Percentiles rank a stretch among this genome's conserved stretches.
Conservation (phyloP, 2,329 filamentous ascomycete genomes). For the Ophiostoma populinum region DNA sequence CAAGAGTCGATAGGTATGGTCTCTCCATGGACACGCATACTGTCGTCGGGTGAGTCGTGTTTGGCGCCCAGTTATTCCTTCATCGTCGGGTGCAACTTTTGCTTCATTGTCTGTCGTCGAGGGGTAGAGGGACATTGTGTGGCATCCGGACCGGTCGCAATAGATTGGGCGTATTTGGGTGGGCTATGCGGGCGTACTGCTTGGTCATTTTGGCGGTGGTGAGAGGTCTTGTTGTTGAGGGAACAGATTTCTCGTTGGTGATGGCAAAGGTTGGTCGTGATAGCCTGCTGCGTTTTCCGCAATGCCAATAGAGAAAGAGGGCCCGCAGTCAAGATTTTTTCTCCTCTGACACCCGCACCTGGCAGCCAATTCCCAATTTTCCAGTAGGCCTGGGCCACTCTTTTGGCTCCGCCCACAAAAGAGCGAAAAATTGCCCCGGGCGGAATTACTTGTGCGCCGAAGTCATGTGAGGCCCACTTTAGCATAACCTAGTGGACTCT, state of each 20-base stretch:
- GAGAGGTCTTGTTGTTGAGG: conserved; percentile 4
- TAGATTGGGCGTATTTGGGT: no score
- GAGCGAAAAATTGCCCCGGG: conserved; percentile 3
- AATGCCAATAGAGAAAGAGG: conserved; percentile 2
- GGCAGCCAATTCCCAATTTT: conserved; percentile 5
- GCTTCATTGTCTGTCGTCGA: neutral
- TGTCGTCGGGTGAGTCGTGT: conserved; percentile 1
- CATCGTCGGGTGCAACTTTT: neutral
- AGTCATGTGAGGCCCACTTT: conserved; percentile 7
- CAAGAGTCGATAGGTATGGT: no score
- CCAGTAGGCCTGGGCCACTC: conserved; percentile 2
- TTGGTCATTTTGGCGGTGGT: conserved; percentile 59
- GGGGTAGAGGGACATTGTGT: conserved; percentile 1
- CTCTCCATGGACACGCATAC: no score
- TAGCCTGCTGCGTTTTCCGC: conserved; percentile 4
- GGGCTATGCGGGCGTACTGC: conserved; percentile 23
- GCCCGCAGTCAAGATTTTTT: conserved; percentile 6
- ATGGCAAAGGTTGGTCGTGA: conserved; percentile 6
- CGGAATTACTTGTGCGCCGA: conserved; percentile 9
- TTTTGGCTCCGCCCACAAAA: conserved; percentile 4
- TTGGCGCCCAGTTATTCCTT: neutral
- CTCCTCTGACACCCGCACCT: neutral
- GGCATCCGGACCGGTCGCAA: no score
- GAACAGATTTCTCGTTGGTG: conserved; percentile 6
- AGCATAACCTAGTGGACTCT: no score